Evolutionary conservation across 441 rosid species (phyloP).

Genomic region (Pelargonium australe): DNA sequence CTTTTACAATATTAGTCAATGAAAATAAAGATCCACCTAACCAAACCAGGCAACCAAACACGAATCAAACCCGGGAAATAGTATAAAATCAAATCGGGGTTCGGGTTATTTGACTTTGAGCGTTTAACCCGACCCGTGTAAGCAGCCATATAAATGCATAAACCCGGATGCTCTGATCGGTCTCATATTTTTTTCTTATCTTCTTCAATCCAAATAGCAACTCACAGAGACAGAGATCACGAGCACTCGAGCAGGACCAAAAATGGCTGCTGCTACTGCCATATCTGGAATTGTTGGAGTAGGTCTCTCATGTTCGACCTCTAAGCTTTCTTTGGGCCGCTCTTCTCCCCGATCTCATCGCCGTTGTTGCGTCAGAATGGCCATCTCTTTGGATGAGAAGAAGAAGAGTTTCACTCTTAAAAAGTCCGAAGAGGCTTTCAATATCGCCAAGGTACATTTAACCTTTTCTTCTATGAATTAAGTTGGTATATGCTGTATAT

Average conservation of each 20-base stretch:
- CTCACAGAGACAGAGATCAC: constrained; percentile 4
- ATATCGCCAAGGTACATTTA: constrained; percentile 54
- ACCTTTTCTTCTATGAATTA: neutral
- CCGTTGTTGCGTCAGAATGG: constrained; percentile 46
- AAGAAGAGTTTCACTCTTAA: constrained; percentile 62
- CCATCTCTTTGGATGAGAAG: constrained; percentile 70
- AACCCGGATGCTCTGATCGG: neutral
- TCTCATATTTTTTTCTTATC: constrained; percentile 17
- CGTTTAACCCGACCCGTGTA: neutral
- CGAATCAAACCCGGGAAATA: no score
- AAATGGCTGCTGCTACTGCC: constrained; percentile 50
- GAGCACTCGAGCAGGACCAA: neutral
- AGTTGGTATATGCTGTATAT: neutral
- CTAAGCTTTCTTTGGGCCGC: constrained; percentile 25
- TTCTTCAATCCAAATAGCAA: constrained; percentile 8
- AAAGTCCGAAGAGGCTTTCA: constrained; percentile 85
- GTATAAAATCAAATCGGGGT: no score
- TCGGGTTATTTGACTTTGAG: neutral
- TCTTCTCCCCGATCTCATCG: constrained; percentile 33
- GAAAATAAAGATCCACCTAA: no score
- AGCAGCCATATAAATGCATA: neutral
- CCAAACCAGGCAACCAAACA: no score
- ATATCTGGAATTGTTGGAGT: constrained; percentile 44
- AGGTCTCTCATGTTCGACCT: constrained; percentile 43
- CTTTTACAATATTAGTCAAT: no score